Percentiles rank a stretch among this genome's conserved stretches.
Conservation (phyloP, 2,329 filamentous ascomycete species). For the Pseudogymnoascus verrucosus region DNA sequence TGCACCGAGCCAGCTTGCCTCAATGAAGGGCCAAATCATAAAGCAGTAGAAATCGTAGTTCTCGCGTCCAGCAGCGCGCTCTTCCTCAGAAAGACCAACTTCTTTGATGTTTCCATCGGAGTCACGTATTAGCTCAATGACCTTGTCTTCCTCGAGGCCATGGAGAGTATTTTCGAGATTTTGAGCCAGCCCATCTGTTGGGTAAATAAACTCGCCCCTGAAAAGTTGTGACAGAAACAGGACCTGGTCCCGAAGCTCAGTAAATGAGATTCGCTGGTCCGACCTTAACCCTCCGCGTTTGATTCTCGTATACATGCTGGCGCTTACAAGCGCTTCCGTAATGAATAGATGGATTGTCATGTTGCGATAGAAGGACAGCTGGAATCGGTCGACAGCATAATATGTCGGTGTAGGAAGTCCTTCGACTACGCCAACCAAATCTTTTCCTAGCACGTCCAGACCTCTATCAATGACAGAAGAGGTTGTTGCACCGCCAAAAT, state of each 20-base stretch:
- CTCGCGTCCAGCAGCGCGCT: conserved; percentile 73
- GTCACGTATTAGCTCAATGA: conserved; percentile 60
- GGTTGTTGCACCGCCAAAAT: conserved; percentile 76
- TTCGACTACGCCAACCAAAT: conserved; percentile 72
- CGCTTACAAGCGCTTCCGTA: conserved; percentile 81
- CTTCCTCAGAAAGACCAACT: conserved; percentile 67
- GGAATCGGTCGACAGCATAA: conserved; percentile 91
- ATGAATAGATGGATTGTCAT: conserved; percentile 99
- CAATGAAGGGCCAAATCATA: conserved; percentile 96
- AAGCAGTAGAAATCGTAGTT: conserved; percentile 99
- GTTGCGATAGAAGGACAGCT: conserved; percentile 95
- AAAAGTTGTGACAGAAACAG: conserved; percentile 89
- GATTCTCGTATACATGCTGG: conserved; percentile 80
- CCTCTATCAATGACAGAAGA: conserved; percentile 80
- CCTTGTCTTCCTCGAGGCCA: conserved; percentile 68
- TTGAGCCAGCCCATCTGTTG: conserved; percentile 68
- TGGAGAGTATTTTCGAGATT: conserved; percentile 76
- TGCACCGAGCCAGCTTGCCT: conserved; percentile 85
- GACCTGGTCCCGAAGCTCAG: conserved; percentile 69
- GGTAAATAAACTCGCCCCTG: conserved; percentile 94
- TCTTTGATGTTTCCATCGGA: conserved; percentile 48
- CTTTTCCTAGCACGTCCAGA: conserved; percentile 82
- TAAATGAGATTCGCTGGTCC: conserved; percentile 70
- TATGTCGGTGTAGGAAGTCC: conserved; percentile 85
- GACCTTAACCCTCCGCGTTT: conserved; percentile 83